Evolutionary conservation across 163 green algal species (phyloP).

Genomic region (Chlamydomonas reinhardtii): DNA sequence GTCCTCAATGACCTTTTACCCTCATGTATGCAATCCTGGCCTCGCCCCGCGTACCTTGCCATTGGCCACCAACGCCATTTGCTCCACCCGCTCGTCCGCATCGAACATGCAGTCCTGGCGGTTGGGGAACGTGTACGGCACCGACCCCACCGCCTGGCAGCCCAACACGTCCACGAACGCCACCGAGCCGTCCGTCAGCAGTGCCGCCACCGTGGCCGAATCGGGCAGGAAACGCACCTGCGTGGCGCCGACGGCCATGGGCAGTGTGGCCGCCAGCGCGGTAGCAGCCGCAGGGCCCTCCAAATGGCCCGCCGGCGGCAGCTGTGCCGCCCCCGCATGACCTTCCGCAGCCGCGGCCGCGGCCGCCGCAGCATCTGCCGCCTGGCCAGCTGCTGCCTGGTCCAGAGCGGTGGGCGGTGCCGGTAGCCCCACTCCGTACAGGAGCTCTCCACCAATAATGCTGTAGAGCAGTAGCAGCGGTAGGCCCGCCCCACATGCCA

Average conservation of each 20-base stretch:
- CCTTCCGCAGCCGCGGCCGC: neutral
- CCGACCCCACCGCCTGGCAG: slow-evolving; percentile 26
- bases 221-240: slow-evolving; percentile 69
- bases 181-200: slow-evolving; percentile 59
- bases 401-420: slow-evolving; percentile 3
- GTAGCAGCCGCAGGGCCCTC: neutral
- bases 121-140: slow-evolving; percentile 45
- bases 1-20: too few species aligned
- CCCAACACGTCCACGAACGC: slow-evolving; percentile 66
- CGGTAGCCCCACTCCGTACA: slow-evolving; percentile 63
- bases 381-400: neutral
- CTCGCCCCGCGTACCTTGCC: slow-evolving; percentile 29
- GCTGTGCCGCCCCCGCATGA: neutral
- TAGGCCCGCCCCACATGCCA: slow-evolving; percentile 34
- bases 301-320: neutral
- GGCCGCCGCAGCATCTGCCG: neutral
- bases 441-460: slow-evolving; percentile 46
- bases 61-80: slow-evolving; percentile 52
- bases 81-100: slow-evolving; percentile 64
- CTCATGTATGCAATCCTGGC: too few species aligned
- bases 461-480: slow-evolving; percentile 62
- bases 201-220: slow-evolving; percentile 62
- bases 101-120: slow-evolving; percentile 54
- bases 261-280: slow-evolving; percentile 7
- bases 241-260: slow-evolving; percentile 38